Evolutionary conservation across 2,329 filamentous ascomycete genomes (phyloP).

Genomic region (Cadophora sp.): DNA sequence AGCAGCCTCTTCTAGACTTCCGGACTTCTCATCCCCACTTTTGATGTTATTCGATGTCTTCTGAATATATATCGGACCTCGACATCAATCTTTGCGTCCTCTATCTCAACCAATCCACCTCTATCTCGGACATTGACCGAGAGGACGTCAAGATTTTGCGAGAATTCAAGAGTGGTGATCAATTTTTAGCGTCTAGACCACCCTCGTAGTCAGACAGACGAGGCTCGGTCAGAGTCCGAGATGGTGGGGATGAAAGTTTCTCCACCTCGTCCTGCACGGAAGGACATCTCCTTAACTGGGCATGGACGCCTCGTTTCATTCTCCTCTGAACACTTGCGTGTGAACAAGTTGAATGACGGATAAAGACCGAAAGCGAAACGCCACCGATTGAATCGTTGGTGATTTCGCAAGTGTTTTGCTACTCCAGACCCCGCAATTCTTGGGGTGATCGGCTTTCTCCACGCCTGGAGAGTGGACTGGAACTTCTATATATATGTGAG

Average conservation of each 20-base stretch:
- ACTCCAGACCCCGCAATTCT: slow-evolving; percentile 6
- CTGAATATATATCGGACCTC: background rate
- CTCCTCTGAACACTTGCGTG: background rate
- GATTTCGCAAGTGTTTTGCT: background rate
- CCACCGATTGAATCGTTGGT: background rate
- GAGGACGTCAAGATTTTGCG: background rate
- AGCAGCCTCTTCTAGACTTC: background rate
- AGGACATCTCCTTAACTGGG: background rate
- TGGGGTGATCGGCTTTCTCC: slow-evolving; percentile 11
- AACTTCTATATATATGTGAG: background rate
- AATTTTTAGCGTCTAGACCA: too few species aligned
- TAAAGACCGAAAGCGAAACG: background rate
- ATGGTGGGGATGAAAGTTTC: slow-evolving; percentile 1
- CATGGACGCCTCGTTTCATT: background rate
- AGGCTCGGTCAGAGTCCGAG: slow-evolving; percentile 9
- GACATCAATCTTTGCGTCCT: background rate
- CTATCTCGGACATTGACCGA: background rate
- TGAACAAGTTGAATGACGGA: background rate
- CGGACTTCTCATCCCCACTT: background rate
- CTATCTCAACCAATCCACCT: background rate
- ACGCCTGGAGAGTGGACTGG: background rate
- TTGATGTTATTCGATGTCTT: background rate
- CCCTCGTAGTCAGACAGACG: too few species aligned
- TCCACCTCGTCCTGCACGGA: background rate
- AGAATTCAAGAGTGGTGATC: background rate